Evolutionary conservation across 306 rosid genomes (phyloP), one percentile per base, ranked within the genome.

Genomic region (Vigna angularis): DNA sequence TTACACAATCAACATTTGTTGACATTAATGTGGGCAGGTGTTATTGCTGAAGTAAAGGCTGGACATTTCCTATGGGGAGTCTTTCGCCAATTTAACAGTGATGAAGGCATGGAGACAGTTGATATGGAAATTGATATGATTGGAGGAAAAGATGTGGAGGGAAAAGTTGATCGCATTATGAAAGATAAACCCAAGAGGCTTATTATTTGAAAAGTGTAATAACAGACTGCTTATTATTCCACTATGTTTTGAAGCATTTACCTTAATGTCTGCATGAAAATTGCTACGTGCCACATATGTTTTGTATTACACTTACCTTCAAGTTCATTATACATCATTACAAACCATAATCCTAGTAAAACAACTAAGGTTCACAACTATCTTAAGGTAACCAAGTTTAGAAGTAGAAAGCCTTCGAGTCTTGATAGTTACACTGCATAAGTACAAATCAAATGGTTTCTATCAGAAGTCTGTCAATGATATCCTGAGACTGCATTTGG

Each of bases 101-200:
- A 17, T 38, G 51, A 76, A 68, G 62, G 56, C 7, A 75, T 66
- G 72, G 61, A 73, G 48, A 78, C 28, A 15, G 70, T 49, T 49
- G 85, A 85, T 51, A 93, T 87, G 96, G 93, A 85, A 30, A 47
- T 89, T 22, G 93, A 85, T 72, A 86, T 86, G 91, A 24, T 82
- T 5, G 90, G 86, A 49, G 97, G 90, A 77, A 20, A 73, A 44
- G 77, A 62, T 2, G 74, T 85, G 15, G 24, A 2, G 42, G 90
- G 81, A 18, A 86, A 62, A 79, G 56, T 59, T 48, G 91, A 87
- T 71, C 9, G 14, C 20, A 63, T 77, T 78, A 12, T 11, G 6
- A 84, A 63, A 53, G 59, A 72, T 55, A 49, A 79, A 52, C 58
- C 72, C 5, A 61, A 6, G 47, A 58, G 17, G 65, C 69, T 20